These are phyloP conservation scores for Nothophaeocryptopus gaeumannii DNA, from an alignment of 2,329 filamentous ascomycete species.

Conservation along the genomic window DNA sequence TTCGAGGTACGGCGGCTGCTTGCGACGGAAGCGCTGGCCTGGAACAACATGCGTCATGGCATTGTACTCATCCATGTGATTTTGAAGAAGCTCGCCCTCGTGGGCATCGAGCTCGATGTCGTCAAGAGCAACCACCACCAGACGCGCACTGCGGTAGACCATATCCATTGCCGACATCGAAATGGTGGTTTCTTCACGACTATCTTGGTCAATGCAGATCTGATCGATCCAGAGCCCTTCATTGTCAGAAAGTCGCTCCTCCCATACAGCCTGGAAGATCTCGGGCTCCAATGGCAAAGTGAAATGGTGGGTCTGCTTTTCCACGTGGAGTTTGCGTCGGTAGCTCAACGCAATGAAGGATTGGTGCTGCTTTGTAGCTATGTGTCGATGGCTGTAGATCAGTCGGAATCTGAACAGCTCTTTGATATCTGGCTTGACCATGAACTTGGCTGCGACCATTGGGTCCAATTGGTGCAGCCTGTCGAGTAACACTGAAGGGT, in stretches of 20 bases:
- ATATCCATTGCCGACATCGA: conserved; percentile 43
- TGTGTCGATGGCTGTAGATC: conserved; percentile 36
- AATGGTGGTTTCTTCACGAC: conserved; percentile 39
- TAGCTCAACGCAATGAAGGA: conserved; percentile 47
- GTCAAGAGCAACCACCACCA: conserved; percentile 43
- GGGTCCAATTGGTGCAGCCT: conserved; percentile 24
- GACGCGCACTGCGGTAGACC: conserved; percentile 43
- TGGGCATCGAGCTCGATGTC: conserved; percentile 38
- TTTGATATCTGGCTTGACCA: conserved; percentile 34
- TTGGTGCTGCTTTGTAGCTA: conserved; percentile 34
- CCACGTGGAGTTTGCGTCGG: conserved; percentile 36
- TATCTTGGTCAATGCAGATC: conserved; percentile 44
- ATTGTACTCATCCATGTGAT: conserved; percentile 40
- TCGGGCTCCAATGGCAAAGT: conserved; percentile 39
- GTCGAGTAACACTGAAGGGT: conserved; percentile 27
- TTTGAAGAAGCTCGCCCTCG: conserved; percentile 38
- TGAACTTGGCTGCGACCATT: conserved; percentile 28
- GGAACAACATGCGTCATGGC: conserved; percentile 29
- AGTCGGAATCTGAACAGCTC: conserved; percentile 37
- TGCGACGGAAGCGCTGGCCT: conserved; percentile 33
- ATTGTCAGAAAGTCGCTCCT: conserved; percentile 34
- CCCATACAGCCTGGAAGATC: conserved; percentile 42
- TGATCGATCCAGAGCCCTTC: conserved; percentile 49
- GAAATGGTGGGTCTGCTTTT: conserved; percentile 36
- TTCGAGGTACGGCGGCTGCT: conserved; percentile 33